Evolutionary conservation across 805 yeast genomes (phyloP).

Genomic region (Yamadazyma laniorum): DNA sequence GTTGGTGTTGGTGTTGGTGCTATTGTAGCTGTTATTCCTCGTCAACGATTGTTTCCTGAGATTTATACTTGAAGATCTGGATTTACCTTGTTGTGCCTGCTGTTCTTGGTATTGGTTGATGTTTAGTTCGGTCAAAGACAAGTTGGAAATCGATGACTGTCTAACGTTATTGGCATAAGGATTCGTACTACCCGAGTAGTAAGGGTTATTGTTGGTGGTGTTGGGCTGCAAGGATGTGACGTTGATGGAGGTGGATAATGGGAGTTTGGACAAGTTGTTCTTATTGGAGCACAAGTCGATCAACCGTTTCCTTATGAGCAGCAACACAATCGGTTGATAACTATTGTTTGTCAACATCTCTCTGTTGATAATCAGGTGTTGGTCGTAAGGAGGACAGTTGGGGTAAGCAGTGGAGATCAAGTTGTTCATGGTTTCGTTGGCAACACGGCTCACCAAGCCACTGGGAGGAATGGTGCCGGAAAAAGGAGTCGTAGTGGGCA

Average conservation of each 20-base stretch:
- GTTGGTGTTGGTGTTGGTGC: slow-evolving; percentile 16
- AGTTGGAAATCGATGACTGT: slow-evolving; percentile 40
- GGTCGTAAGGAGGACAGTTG: slow-evolving; percentile 29
- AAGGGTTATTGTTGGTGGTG: slow-evolving; percentile 1
- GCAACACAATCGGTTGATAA: slow-evolving; percentile 40
- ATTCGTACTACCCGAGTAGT: slow-evolving; percentile 4
- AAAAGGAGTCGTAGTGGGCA: slow-evolving; percentile 47
- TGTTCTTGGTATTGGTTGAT: slow-evolving; percentile 28
- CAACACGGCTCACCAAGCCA: slow-evolving; percentile 44
- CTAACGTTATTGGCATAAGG: slow-evolving; percentile 20
- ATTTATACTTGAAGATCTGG: slow-evolving; percentile 36
- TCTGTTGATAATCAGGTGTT: slow-evolving; percentile 29
- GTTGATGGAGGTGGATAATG: slow-evolving; percentile 24
- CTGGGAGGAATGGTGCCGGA: slow-evolving; percentile 43
- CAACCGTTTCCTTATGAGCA: slow-evolving; percentile 40
- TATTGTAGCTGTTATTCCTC: slow-evolving; percentile 36
- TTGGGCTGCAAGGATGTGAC: slow-evolving; percentile 16
- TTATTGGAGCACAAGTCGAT: slow-evolving; percentile 37
- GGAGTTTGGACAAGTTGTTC: slow-evolving; percentile 17
- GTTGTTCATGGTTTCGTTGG: slow-evolving; percentile 37
- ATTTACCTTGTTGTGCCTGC: slow-evolving; percentile 17
- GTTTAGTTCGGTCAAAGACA: slow-evolving; percentile 40
- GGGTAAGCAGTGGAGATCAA: slow-evolving; percentile 19
- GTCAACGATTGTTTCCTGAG: slow-evolving; percentile 45
- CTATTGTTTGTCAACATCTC: slow-evolving; percentile 31